Percentiles rank a stretch among this genome's conserved stretches.
phyloP scores from a whole-genome alignment of 257 asterid species.

The Thymus mandschuricus region DNA sequence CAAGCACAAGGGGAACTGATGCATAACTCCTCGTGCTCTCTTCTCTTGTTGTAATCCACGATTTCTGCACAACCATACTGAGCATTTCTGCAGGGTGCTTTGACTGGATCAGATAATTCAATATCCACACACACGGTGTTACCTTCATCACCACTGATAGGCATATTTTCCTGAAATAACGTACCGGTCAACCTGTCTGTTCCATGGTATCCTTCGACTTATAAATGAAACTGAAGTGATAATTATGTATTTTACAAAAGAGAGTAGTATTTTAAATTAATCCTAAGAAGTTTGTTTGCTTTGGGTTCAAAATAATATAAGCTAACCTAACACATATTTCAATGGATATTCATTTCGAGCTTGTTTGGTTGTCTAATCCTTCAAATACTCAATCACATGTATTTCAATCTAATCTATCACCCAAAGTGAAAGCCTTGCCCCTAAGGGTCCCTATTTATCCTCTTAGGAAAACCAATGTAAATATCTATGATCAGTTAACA shows the following conservation, averaged over 20 bases:
- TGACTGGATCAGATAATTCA: conserved; percentile 55
- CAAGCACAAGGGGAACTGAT: conserved; percentile 73
- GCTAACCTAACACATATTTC: too few relatives aligned
- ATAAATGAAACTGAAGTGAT: not conserved
- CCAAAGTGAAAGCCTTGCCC: too few relatives aligned
- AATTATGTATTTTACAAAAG: not conserved
- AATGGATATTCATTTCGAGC: too few relatives aligned
- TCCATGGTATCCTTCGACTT: conserved; percentile 3
- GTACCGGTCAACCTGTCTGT: conserved; percentile 17
- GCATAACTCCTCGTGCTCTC: conserved; percentile 77
- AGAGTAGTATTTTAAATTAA: not conserved
- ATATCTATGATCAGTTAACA: not conserved
- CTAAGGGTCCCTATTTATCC: not conserved
- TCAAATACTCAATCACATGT: too few relatives aligned
- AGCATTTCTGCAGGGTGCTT: conserved; percentile 71
- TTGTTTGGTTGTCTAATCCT: too few relatives aligned
- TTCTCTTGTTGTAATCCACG: conserved; percentile 53
- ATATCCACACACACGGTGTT: conserved; percentile 56
- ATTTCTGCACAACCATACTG: conserved; percentile 76
- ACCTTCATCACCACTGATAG: conserved; percentile 50
- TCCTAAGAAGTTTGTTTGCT: not conserved
- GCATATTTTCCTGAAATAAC: conserved; percentile 56
- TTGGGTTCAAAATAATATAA: too few relatives aligned
- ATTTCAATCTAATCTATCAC: too few relatives aligned
- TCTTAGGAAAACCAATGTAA: not conserved